Conservation (phyloP, 768 basidiomycete species). For the Tephrocybe sp. region DNA sequence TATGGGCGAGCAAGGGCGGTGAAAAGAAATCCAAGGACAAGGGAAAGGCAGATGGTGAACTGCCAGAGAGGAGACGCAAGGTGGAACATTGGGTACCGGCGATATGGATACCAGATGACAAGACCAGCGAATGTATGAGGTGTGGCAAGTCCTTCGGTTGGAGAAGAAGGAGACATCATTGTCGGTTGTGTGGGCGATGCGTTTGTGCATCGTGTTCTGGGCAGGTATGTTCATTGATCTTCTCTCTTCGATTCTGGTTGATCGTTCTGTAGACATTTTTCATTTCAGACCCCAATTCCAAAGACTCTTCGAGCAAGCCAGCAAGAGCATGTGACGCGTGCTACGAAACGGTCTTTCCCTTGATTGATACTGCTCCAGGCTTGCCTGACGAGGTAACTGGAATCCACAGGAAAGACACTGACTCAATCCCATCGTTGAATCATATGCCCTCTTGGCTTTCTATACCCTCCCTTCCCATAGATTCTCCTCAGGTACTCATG, state of each 20-base stretch:
- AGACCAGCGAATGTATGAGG: constrained; percentile 82
- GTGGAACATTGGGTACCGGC: constrained; percentile 89
- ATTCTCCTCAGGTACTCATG: constrained; percentile 48
- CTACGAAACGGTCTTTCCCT: constrained; percentile 83
- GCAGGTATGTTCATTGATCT: constrained; percentile 46
- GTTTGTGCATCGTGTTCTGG: constrained; percentile 85
- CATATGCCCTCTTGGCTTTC: constrained; percentile 57
- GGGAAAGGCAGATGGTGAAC: constrained; percentile 15
- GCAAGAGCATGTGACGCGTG: constrained; percentile 86
- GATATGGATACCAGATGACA: constrained; percentile 89
- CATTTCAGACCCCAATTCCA: constrained; percentile 57
- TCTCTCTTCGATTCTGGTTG: neutral
- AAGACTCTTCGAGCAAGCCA: constrained; percentile 48
- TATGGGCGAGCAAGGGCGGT: constrained; percentile 21
- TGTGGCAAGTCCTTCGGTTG: constrained; percentile 79
- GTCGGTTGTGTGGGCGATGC: constrained; percentile 81
- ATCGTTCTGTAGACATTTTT: constrained; percentile 72
- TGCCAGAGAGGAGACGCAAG: constrained; percentile 42
- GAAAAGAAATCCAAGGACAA: constrained; percentile 20
- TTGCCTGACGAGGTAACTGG: constrained; percentile 8
- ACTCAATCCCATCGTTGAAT: constrained; percentile 51
- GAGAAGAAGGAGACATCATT: constrained; percentile 81
- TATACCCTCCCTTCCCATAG: constrained; percentile 49
- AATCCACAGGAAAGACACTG: constrained; percentile 20
- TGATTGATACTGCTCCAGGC: constrained; percentile 37